Base-by-base conservation (phyloP, 352 stramenopile genomes). In the Phytophthora gonapodyides region DNA sequence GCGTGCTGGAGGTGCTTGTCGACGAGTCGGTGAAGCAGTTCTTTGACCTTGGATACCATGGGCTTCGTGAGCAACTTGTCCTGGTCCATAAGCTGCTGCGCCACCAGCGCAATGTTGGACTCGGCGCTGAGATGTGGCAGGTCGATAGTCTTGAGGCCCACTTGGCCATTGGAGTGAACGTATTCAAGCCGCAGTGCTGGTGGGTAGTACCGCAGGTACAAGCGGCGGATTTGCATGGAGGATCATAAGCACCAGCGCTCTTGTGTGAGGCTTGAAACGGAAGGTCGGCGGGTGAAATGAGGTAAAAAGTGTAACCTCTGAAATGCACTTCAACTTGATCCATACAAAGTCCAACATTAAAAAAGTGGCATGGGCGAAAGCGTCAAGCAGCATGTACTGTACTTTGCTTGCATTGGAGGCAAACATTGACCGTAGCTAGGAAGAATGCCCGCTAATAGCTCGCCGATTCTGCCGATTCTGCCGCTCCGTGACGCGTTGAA, bases 181-280 rank as follows among this genome's bases (percentile, higher is more conserved):
- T 83, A 91, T 64, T 88, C 71, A 45, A 93, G 76, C 5, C 82
- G 82, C 49, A 93, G 49, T 6, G 69, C 79, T 45, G 84, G 82
- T 30, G 84, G 82, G 47, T 82, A 93, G 70, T 91, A 88, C 50
- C 84, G 82, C 49, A 93, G 47, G 59, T 79, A 91, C 49, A 91
- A 73, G 27, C 83, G 75, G 7, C 67, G 63, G 30, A 93, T 73
- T 34, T 85, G 78, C 84, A 93, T 93, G 11, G 53, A 51, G 7
- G 40, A 12, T 31, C 27, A 64, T 69, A 50, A 56, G 43, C 24
- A 40, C 27, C 12, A 27, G 33, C 15, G 15, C 55, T 6, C 11
- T 30, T 13, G 24, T 27, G 24, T 27, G 24, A 27, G 24, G 31
- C 7, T 38, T 33, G 48, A 59, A 53, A 64, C 51, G 37, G 50